Evolutionary conservation across 345 rosid genomes (phyloP).

Genomic region (Aquilaria malaccensis): DNA sequence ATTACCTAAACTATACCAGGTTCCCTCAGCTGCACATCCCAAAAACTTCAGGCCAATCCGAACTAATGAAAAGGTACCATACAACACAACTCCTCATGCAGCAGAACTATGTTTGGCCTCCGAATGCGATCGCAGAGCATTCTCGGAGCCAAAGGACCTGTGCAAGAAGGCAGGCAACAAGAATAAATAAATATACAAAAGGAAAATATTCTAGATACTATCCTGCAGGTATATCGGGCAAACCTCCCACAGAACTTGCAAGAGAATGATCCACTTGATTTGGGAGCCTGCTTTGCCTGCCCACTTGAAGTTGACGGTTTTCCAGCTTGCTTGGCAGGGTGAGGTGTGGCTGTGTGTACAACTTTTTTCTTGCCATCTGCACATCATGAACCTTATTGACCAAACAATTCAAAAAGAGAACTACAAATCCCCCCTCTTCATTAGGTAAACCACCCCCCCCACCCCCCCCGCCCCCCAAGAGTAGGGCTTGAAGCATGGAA

Average conservation of each 20-base stretch:
- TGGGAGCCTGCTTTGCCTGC: conserved; percentile 38
- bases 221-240: neutral
- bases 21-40: too few species aligned
- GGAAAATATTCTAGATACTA: neutral
- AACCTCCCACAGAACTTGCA: conserved; percentile 71
- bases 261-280: conserved; percentile 29
- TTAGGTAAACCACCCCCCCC: neutral
- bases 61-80: neutral
- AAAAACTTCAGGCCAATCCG: too few species aligned
- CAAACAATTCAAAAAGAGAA: neutral
- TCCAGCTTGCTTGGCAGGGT: conserved; percentile 56
- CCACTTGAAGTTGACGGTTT: conserved; percentile 36
- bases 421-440: conserved; percentile 6
- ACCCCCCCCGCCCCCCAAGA: neutral
- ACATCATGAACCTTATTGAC: neutral
- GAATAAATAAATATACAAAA: neutral
- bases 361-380: conserved; percentile 55
- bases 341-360: conserved; percentile 59
- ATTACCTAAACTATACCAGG: too few species aligned
- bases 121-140: conserved; percentile 61
- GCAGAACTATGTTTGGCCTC: conserved; percentile 70
- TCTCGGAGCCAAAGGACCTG: conserved; percentile 63
- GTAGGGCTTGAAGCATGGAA: too few species aligned
- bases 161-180: neutral
- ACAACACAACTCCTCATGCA: conserved; percentile 10